A percentile compares a stretch with the other conserved stretches of the same genome.
phyloP scores from a whole-genome alignment of 768 basidiomycete species.

The Rickenella mellea region DNA sequence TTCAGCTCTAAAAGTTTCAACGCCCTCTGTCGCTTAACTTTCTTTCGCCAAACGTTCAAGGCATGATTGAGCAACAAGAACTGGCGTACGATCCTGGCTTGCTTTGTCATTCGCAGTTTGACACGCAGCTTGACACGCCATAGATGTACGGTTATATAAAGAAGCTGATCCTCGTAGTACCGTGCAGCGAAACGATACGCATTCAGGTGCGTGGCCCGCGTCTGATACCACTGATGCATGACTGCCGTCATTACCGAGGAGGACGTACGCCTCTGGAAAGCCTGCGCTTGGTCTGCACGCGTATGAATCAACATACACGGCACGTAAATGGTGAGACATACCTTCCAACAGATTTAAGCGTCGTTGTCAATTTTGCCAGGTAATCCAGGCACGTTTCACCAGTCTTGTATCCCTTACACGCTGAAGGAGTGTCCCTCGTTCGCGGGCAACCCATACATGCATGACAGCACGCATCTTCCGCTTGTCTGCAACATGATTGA shows the following conservation, averaged over 20 bases:
- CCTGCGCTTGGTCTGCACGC: conserved; percentile 6
- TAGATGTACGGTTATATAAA: conserved; percentile 32
- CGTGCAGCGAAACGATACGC: conserved; percentile 38
- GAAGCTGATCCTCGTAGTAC: conserved; percentile 32
- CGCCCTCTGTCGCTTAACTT: conserved; percentile 35
- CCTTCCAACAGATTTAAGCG: conserved; percentile 35
- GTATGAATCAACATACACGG: conserved; percentile 7
- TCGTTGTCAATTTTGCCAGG: conserved; percentile 41
- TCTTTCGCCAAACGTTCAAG: conserved; percentile 40
- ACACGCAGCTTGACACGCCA: conserved; percentile 52
- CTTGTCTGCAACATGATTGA: conserved; percentile 48
- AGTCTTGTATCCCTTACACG: conserved; percentile 38
- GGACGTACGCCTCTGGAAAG: conserved; percentile 4
- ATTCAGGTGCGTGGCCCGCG: conserved; percentile 34
- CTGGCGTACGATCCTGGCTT: conserved; percentile 45
- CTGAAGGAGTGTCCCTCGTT: conserved; percentile 49
- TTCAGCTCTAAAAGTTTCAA: conserved; percentile 32
- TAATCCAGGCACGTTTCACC: conserved; percentile 33
- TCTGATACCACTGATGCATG: background rate
- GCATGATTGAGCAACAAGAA: conserved; percentile 38
- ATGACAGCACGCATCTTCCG: conserved; percentile 45
- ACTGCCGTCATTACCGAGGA: background rate
- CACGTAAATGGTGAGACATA: conserved; percentile 14
- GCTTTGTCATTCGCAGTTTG: conserved; percentile 37
- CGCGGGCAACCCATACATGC: conserved; percentile 61